Conservation (phyloP, 1,284 basidiomycete species). For the Sutorius eximius region DNA sequence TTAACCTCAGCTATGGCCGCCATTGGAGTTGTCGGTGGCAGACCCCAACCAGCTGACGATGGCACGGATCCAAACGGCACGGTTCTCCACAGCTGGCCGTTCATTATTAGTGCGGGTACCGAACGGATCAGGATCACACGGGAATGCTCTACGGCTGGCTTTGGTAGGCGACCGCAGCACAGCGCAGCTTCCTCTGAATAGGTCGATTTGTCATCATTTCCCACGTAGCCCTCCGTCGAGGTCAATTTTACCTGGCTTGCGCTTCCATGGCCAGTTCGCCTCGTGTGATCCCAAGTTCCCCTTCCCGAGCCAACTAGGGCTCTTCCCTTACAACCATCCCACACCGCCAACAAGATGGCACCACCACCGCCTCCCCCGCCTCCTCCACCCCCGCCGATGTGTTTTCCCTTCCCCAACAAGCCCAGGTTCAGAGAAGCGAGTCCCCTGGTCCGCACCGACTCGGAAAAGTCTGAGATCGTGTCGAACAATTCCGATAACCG, state of each 20-base stretch:
- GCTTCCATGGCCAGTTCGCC: conserved; percentile 24
- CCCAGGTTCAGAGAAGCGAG: conserved; percentile 32
- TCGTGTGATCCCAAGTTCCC: conserved; percentile 29
- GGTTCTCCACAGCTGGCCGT: conserved; percentile 13
- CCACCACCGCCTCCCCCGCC: conserved; percentile 44
- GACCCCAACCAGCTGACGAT: conserved; percentile 7
- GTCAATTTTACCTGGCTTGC: conserved; percentile 30
- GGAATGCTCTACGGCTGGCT: conserved; percentile 12
- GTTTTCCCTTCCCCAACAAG: conserved; percentile 50
- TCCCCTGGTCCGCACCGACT: conserved; percentile 35
- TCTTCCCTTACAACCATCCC: conserved; percentile 20
- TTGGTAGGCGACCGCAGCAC: conserved; percentile 25
- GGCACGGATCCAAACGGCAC: conserved; percentile 15
- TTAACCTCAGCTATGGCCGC: conserved; percentile 11
- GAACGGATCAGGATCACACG: conserved; percentile 29
- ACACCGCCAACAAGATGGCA: conserved; percentile 34
- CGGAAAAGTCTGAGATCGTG: conserved; percentile 33
- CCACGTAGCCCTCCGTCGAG: conserved; percentile 9
- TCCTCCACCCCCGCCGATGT: conserved; percentile 57
- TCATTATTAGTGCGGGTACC: conserved; percentile 14
- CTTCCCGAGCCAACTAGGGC: conserved; percentile 15
- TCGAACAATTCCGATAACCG: conserved; percentile 32
- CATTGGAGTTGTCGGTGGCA: background rate
- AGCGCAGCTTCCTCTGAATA: conserved; percentile 10
- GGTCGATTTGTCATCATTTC: conserved; percentile 27